phyloP scores from a whole-genome alignment of 2,329 filamentous ascomycete species.

The Thyridium curvatum region DNA sequence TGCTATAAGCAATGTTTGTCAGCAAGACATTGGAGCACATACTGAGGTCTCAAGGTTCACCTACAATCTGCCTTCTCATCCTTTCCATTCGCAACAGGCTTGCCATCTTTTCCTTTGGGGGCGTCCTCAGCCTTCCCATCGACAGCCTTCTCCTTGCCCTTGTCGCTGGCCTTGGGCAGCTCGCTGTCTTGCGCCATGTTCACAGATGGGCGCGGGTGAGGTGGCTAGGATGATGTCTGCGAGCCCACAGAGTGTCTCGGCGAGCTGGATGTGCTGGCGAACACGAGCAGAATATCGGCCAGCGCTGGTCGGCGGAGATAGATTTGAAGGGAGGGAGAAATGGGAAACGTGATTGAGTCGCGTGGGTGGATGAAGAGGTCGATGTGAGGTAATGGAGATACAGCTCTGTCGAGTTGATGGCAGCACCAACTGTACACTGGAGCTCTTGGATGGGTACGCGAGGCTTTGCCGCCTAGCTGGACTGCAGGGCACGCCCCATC shows the following conservation, averaged over 20 bases:
- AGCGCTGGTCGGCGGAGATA: no score
- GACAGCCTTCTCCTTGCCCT: slow-evolving; percentile 91
- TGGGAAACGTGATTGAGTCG: no score
- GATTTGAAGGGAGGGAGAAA: no score
- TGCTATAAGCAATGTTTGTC: slow-evolving; percentile 22
- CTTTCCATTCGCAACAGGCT: slow-evolving; percentile 64
- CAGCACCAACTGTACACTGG: slow-evolving; percentile 2
- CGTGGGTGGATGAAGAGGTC: no score
- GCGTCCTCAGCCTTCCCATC: slow-evolving; percentile 56
- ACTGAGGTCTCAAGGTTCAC: slow-evolving; percentile 13
- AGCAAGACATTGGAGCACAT: slow-evolving; percentile 20
- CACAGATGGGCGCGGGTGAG: slow-evolving; percentile 4
- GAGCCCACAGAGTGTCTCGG: not conserved
- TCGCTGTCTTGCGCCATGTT: slow-evolving; percentile 91
- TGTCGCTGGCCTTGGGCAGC: slow-evolving; percentile 71
- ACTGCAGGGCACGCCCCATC: not conserved
- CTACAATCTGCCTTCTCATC: slow-evolving; percentile 54
- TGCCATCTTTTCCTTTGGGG: slow-evolving; percentile 63
- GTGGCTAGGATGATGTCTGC: not conserved
- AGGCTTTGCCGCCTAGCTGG: slow-evolving; percentile 27
- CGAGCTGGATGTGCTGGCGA: no score
- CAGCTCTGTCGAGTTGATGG: slow-evolving; percentile 12
- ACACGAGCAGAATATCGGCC: no score
- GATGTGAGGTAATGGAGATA: slow-evolving; percentile 1
- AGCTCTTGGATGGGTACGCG: slow-evolving; percentile 23